Conservation (phyloP, 345 rosid species). For the Salix udensis region DNA sequence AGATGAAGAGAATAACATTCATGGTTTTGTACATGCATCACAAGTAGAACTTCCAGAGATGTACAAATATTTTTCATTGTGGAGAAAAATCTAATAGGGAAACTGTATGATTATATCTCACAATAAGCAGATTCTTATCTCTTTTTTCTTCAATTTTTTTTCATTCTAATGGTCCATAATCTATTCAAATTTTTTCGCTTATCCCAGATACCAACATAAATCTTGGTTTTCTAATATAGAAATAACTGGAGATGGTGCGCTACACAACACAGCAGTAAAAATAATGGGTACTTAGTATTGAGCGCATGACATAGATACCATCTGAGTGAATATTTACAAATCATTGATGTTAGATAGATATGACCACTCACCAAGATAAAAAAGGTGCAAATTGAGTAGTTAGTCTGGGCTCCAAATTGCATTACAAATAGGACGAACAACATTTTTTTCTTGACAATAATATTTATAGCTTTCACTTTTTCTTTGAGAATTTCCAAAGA, state of each 20-base stretch:
- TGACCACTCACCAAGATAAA: not conserved
- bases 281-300: not conserved
- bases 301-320: not conserved
- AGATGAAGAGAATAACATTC: too few species aligned
- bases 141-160: not conserved
- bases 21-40: too few species aligned
- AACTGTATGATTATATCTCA: not conserved
- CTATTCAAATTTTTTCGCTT: not conserved
- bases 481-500: not conserved
- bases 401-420: too few species aligned
- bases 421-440: too few species aligned
- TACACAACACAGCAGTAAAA: not conserved
- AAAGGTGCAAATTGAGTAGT: too few species aligned
- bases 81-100: too few species aligned
- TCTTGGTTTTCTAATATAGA: not conserved
- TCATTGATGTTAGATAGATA: not conserved
- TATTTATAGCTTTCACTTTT: not conserved
- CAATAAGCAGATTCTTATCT: not conserved
- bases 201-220: not conserved
- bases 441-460: not conserved
- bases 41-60: too few species aligned
- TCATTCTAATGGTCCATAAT: not conserved
- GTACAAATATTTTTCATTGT: not conserved
- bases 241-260: not conserved
- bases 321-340: not conserved